Base-by-base conservation (phyloP, 2,329 filamentous ascomycete species). In the Curvularia sp. region DNA sequence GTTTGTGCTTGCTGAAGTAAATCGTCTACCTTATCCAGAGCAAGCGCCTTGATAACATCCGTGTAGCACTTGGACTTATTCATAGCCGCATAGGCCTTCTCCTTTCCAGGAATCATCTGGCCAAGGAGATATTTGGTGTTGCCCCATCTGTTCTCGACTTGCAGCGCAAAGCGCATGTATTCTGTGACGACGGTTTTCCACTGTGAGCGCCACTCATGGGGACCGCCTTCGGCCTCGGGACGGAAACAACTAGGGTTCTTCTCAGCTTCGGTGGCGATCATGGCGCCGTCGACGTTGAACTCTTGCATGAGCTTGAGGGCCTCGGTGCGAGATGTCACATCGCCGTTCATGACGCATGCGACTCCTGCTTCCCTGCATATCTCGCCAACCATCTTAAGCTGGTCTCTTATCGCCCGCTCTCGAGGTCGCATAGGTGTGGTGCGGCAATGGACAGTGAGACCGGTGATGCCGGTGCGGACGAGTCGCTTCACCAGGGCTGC, bases 181-280 rank as follows among this genome's bases (percentile, higher is more conserved):
- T 88, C 84, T 62, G 86, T 84, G 3, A 91, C 90, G 1, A 96
- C 88, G 49, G 94, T 88, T 59, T 83, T 80, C 94, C 94, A 98
- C 1, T 84, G 81, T 0, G 86, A 84, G 32, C 88, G 69, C 72
- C 74, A 76, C 48, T 74, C 74, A 42, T 74, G 69, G 3, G 73
- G 73, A 1, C 91, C 92, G 10, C 92, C 93, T 39, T 91, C 85
- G 1, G 82, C 84, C 36, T 84, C 79, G 1, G 84, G 76, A 38
- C 90, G 85, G 81, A 99, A 99, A 71, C 91, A 93, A 64, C 91
- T 96, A 3, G 93, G 87, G 73, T 99, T 99, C 63, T 89, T 86
- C 80, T 99, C 95, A 1, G 95, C 95, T 3, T 92, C 86, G 3
- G 92, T 95, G 9, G 95, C 95, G 70, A 99, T 98, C 95, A 99